Evolutionary conservation across 352 stramenopile species (phyloP), one percentile per base, ranked within the genome.

Genomic region (Phytophthora sp.): DNA sequence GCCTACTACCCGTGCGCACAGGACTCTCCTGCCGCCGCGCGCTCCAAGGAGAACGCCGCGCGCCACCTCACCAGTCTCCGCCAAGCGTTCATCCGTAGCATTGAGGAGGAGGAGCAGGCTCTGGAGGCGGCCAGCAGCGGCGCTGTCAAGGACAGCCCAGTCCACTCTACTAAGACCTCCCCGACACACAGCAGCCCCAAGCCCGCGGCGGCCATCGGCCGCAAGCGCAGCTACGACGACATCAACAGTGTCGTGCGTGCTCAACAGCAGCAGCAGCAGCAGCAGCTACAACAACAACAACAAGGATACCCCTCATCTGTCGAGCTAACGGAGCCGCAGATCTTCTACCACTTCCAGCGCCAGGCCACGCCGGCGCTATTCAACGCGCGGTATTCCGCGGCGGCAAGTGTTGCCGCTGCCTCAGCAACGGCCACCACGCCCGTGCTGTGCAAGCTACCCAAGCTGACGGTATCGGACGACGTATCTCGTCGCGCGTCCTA

Each of bases 1-100:
- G 80, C 82, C 27, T 91, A 88, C 72, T 89, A 86, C 57, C 79
- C 82, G 46, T 82, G 77, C 45, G 66, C 72, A 5, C 70, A 74
- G 46, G 74, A 85, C 54, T 87, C 77, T 4, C 69, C 69, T 13
- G 63, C 59, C 5, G 77, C 83, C 0, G 68, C 73, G 2, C 62
- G 53, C 9, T 77, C 73, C 20, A 79, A 84, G 43, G 59, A 74
- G 12, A 70, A 67, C 10, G 79, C 82, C 0, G 58, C 79, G 24
- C 35, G 30, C 1, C 78, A 88, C 30, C 62, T 90, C 12, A 60
- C 39, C 5, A 50, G 54, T 48, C 62, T 91, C 13, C 82, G 79
- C 9, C 37, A 44, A 20, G 56, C 58, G 12, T 91, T 91, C 31
- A 69, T 91, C 20, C 68, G 72, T 44, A 91, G 82, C 34, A 73